phyloP scores from a whole-genome alignment of 1,284 basidiomycete species.

The Papiliotrema fonsecae region DNA sequence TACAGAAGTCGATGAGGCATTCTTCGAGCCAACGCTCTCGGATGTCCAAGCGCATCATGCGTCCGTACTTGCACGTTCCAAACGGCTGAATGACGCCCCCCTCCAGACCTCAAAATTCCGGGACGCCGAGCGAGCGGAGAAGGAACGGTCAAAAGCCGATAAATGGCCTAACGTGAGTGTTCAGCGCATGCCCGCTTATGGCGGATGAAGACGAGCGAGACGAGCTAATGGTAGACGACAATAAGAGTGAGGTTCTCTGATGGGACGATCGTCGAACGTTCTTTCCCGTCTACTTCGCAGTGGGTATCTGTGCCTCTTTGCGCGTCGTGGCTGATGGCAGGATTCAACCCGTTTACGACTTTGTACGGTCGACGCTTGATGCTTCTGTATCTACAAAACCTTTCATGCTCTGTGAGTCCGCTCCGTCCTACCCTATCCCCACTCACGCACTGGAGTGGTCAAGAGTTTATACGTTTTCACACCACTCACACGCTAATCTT shows the following conservation, averaged over 20 bases:
- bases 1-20: conserved; percentile 27
- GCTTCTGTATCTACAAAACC: conserved; percentile 20
- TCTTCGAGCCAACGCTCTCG: conserved; percentile 39
- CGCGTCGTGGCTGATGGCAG: conserved; percentile 12
- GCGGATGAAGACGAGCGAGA: not conserved
- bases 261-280: conserved; percentile 43
- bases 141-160: conserved; percentile 35
- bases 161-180: conserved; percentile 44
- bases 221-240: conserved; percentile 28
- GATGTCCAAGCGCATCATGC: conserved; percentile 41
- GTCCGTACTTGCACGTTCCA: conserved; percentile 27
- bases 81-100: conserved; percentile 40
- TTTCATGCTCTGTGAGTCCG: conserved; percentile 42
- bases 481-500: not conserved
- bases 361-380: conserved; percentile 37
- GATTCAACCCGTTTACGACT: conserved; percentile 46
- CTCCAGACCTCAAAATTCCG: conserved; percentile 37
- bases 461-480: not conserved
- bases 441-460: not conserved
- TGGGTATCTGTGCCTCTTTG: conserved; percentile 12
- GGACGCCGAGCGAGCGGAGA: conserved; percentile 32
- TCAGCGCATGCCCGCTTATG: not conserved
- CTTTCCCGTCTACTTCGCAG: conserved; percentile 40
- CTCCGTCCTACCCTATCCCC: not conserved
- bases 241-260: conserved; percentile 46